Evolutionary conservation across 2,329 filamentous ascomycete genomes (phyloP).

Genomic region (Cercospora zeae-maydis): DNA sequence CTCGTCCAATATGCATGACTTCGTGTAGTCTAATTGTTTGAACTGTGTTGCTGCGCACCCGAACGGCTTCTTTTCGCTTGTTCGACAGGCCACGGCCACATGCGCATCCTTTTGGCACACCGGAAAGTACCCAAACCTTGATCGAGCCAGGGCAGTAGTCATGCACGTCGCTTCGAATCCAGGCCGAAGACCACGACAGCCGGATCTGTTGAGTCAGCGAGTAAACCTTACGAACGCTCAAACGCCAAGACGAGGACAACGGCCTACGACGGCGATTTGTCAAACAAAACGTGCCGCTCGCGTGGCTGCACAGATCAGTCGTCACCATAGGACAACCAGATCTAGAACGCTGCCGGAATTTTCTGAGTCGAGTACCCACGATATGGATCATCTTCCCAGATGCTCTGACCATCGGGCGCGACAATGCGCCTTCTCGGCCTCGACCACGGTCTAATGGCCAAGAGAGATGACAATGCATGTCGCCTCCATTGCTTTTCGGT

Average conservation of each 20-base stretch:
- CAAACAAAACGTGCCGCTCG: neutral
- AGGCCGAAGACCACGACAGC: neutral
- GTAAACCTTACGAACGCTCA: neutral
- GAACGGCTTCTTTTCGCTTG: neutral
- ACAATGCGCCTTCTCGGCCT: neutral
- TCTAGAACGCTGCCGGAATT: neutral
- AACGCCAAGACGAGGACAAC: neutral
- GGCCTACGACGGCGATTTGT: neutral
- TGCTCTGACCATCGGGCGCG: neutral
- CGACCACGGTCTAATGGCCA: neutral
- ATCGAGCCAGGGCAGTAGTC: neutral
- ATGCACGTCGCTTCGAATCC: neutral
- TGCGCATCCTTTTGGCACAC: neutral
- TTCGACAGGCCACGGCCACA: neutral
- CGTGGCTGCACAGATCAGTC: conserved; percentile 12
- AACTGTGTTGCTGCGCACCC: neutral
- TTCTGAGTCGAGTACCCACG: neutral
- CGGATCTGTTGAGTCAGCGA: neutral
- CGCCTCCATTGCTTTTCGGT: neutral
- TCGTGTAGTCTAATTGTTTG: neutral
- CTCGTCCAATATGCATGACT: neutral
- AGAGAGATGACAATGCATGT: neutral
- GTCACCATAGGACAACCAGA: conserved; percentile 5
- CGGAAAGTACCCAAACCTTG: neutral
- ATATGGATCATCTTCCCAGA: neutral